A percentile compares a stretch with the other conserved stretches of the same genome.
Conservation (phyloP, 371 early-diverging fungal species). For the Rhizopus microsporus region DNA sequence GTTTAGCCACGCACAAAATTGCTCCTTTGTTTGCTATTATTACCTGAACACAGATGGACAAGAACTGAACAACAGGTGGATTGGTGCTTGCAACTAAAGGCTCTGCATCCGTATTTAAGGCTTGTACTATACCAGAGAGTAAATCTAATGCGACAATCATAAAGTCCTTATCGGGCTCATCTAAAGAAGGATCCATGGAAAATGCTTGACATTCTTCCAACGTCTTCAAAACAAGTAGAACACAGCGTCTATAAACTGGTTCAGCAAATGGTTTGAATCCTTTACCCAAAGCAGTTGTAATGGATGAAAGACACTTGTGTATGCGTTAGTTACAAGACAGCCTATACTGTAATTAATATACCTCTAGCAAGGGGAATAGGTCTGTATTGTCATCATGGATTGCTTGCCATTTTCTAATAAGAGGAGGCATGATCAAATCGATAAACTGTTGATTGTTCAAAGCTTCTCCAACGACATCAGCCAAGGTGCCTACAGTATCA, state of each 20-base stretch:
- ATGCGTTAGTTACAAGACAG: not conserved
- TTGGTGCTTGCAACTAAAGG: slow-evolving; percentile 72
- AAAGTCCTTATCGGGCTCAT: slow-evolving; percentile 88
- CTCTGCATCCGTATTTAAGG: slow-evolving; percentile 75
- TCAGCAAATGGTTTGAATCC: slow-evolving; percentile 84
- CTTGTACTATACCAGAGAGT: slow-evolving; percentile 90
- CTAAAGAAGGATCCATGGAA: slow-evolving; percentile 61
- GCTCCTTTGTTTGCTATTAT: not conserved
- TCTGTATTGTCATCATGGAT: slow-evolving; percentile 80
- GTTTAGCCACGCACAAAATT: not conserved
- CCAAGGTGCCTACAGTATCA: slow-evolving; percentile 93
- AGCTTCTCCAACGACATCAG: slow-evolving; percentile 82
- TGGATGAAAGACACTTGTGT: slow-evolving; percentile 81
- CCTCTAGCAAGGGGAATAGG: slow-evolving; percentile 89
- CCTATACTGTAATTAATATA: slow-evolving; percentile 20
- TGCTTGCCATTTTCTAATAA: slow-evolving; percentile 79
- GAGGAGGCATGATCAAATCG: slow-evolving; percentile 79
- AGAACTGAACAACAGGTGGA: slow-evolving; percentile 73
- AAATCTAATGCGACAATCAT: slow-evolving; percentile 94
- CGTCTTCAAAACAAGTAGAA: slow-evolving; percentile 78
- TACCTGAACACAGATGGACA: slow-evolving; percentile 79
- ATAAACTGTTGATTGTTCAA: slow-evolving; percentile 77
- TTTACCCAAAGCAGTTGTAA: slow-evolving; percentile 83
- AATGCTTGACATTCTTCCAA: slow-evolving; percentile 67
- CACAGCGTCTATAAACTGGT: slow-evolving; percentile 84